Conservation (phyloP, 257 asterid genomes). For the Oldenlandia corymbosa region DNA sequence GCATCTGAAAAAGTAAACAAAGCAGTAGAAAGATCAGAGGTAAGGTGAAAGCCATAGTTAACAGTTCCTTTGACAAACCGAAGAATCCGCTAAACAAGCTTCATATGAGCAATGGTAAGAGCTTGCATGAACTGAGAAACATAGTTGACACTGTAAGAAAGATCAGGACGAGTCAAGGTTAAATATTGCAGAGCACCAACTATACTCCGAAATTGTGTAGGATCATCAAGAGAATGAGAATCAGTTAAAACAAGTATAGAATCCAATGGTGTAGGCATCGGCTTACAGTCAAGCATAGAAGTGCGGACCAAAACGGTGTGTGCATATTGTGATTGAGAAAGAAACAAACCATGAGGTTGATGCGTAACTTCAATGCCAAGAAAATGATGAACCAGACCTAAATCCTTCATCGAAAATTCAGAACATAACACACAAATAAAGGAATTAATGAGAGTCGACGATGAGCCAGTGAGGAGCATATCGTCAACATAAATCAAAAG, state of each 20-base stretch:
- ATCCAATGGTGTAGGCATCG: background rate
- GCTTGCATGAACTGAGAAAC: background rate
- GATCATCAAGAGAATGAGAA: background rate
- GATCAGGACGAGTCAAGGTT: background rate
- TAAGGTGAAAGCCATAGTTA: too few species aligned
- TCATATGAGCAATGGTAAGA: background rate
- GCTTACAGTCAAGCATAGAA: background rate
- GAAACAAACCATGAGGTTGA: background rate
- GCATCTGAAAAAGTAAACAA: too few species aligned
- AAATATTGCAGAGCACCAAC: background rate
- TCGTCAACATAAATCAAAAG: constrained; percentile 5
- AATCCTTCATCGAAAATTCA: constrained; percentile 9
- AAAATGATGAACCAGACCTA: background rate
- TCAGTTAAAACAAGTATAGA: background rate
- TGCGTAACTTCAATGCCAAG: constrained; percentile 7
- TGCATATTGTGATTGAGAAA: background rate
- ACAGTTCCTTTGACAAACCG: too few species aligned
- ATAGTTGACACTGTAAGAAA: background rate
- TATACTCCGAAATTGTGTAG: background rate
- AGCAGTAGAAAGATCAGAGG: too few species aligned
- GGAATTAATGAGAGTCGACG: background rate
- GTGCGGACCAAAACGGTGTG: background rate
- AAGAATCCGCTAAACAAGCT: too few species aligned
- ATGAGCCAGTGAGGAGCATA: constrained; percentile 1
- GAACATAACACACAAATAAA: background rate